phyloP scores from a whole-genome alignment of 1,284 basidiomycete genomes.

The Naganishia sp. region DNA sequence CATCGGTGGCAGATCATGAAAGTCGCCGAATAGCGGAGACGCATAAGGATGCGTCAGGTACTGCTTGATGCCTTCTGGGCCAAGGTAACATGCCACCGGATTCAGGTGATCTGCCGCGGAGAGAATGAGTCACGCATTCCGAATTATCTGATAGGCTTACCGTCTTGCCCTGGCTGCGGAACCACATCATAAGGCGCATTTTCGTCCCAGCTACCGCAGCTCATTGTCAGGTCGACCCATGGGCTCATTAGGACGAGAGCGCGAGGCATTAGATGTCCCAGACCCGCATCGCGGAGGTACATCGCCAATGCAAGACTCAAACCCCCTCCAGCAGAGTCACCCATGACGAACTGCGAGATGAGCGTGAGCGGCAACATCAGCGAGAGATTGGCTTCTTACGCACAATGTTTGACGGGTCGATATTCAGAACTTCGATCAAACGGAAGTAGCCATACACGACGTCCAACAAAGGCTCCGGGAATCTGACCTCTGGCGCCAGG shows the following conservation, averaged over 20 bases:
- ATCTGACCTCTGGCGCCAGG: constrained; percentile 88
- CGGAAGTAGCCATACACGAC: constrained; percentile 84
- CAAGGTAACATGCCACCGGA: constrained; percentile 89
- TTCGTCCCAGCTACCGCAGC: constrained; percentile 95
- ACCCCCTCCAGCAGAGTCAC: constrained; percentile 93
- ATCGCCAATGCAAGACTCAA: constrained; percentile 81
- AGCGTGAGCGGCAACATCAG: neutral
- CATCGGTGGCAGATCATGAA: constrained; percentile 81
- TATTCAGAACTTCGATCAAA: constrained; percentile 81
- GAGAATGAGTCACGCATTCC: constrained; percentile 1
- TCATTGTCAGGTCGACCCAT: constrained; percentile 94
- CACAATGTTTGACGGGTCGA: constrained; percentile 82
- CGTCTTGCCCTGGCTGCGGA: constrained; percentile 67
- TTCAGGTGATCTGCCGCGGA: constrained; percentile 72
- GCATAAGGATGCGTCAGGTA: constrained; percentile 96
- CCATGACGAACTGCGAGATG: constrained; percentile 63
- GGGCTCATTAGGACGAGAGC: constrained; percentile 85
- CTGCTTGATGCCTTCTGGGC: constrained; percentile 68
- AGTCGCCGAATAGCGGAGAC: constrained; percentile 91
- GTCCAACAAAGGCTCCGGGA: constrained; percentile 92
- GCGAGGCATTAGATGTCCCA: constrained; percentile 67
- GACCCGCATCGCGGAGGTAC: constrained; percentile 85
- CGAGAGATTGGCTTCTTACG: neutral
- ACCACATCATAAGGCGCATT: constrained; percentile 82
- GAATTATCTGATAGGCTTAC: constrained; percentile 37